phyloP scores from a whole-genome alignment of 2,329 filamentous ascomycete species.

The Pyrenophora graminea region DNA sequence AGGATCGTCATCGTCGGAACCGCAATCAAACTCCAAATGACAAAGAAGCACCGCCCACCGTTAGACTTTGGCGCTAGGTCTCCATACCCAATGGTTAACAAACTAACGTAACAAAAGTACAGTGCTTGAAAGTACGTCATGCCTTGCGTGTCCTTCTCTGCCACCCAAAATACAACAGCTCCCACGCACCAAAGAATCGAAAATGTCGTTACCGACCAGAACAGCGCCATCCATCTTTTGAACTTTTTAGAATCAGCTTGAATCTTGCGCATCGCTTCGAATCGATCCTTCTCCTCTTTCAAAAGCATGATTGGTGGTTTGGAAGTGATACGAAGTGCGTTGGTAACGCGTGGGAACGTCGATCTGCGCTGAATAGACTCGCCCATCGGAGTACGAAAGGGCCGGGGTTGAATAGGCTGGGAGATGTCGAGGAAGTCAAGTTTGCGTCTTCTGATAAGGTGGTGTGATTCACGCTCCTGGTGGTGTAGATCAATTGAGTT shows the following conservation, averaged over 20 bases:
- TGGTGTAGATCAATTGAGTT: conserved; percentile 55
- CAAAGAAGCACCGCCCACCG: conserved; percentile 80
- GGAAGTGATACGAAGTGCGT: conserved; percentile 17
- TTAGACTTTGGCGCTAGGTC: conserved; percentile 78
- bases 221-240: conserved; percentile 75
- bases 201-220: conserved; percentile 70
- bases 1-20: conserved; percentile 87
- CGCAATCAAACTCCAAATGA: conserved; percentile 88
- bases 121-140: conserved; percentile 79
- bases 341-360: conserved; percentile 9
- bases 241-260: conserved; percentile 67
- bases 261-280: conserved; percentile 79
- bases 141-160: conserved; percentile 58
- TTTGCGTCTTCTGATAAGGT: conserved; percentile 25
- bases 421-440: conserved; percentile 29
- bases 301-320: conserved; percentile 59
- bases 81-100: conserved; percentile 87
- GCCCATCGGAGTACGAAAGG: conserved; percentile 27
- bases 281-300: conserved; percentile 67
- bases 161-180: conserved; percentile 72
- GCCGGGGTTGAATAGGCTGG: conserved; percentile 28
- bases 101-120: conserved; percentile 83
- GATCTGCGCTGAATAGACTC: conserved; percentile 14
- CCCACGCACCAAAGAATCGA: conserved; percentile 78
- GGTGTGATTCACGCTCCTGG: conserved; percentile 33